These are phyloP conservation scores for Cercophora newfieldiana DNA, from an alignment of 495 filamentous ascomycete genomes.

Conservation along the genomic window DNA sequence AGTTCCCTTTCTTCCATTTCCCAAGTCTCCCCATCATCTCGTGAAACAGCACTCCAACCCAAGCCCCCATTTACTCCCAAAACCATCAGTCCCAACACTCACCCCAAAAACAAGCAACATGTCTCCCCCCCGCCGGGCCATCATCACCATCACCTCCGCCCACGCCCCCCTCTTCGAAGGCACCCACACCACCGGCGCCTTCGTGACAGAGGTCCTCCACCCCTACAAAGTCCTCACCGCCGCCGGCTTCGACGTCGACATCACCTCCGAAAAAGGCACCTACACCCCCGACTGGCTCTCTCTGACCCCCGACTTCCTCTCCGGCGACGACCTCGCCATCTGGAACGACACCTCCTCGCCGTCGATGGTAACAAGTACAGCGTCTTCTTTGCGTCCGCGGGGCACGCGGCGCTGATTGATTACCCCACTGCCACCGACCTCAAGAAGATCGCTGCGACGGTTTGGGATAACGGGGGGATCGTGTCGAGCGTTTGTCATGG, in stretches of 20 bases:
- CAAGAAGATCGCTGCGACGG: conserved; percentile 40
- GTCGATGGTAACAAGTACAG: conserved; percentile 29
- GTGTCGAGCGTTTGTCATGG: conserved; percentile 46
- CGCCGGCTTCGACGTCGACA: conserved; percentile 52
- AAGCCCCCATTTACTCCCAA: neutral
- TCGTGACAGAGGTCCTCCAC: conserved; percentile 53
- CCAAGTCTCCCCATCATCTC: too few species aligned
- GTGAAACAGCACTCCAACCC: neutral
- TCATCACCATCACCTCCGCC: conserved; percentile 51
- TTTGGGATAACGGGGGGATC: conserved; percentile 45
- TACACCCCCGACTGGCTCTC: conserved; percentile 50
- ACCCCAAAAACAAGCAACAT: conserved; percentile 19
- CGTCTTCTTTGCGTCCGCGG: conserved; percentile 50
- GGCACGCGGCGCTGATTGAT: conserved; percentile 48
- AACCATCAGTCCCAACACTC: neutral
- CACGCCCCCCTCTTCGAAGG: conserved; percentile 45
- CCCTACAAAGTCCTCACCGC: conserved; percentile 46
- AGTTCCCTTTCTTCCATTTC: too few species aligned
- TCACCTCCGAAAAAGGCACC: conserved; percentile 50
- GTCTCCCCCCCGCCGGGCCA: conserved; percentile 43
- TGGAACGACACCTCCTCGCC: conserved; percentile 45
- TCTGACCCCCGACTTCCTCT: conserved; percentile 44
- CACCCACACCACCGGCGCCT: conserved; percentile 43
- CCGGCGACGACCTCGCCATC: conserved; percentile 36
- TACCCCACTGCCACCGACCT: conserved; percentile 43